Evolutionary conservation across 345 rosid genomes (phyloP), one percentile per base, ranked within the genome.

Genomic region (Dipteronia dyeriana): DNA sequence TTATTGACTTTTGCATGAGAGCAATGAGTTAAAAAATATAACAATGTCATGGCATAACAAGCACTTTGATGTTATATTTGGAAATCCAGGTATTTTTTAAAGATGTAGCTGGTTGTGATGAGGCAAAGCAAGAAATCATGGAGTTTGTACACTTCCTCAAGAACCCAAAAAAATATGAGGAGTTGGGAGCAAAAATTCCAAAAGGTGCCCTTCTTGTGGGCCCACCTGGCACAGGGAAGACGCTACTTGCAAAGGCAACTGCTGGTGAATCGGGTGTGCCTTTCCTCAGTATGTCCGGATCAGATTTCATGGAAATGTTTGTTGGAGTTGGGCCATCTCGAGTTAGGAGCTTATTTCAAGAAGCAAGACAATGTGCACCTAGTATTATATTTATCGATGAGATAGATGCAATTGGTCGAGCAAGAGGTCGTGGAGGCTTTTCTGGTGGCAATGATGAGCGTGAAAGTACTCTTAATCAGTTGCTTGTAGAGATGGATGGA

Each of bases 401-500:
- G 75, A 84, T 82, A 23, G 89, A 85, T 78, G 89, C 90, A 73
- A 88, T 87, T 78, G 89, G 87, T 67, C 74, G 86, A 70, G 86
- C 88, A 77, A 83, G 90, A 77, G 88, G 91, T 0, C 88, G 86
- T 63, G 88, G 90, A 60, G 84, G 88, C 65, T 83, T 86, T 78
- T 75, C 87, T 12, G 87, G 91, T 63, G 86, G 87, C 47, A 79
- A 81, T 71, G 85, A 79, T 73, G 92, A 89, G 76, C 86, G 88
- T 23, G 90, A 88, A 79, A 85, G 86, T 76, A 87, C 89, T 61
- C 90, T 89, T 49, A 89, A 87, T 70, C 90, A 85, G 76, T 78
- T 89, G 78, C 86, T 89, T 53, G 89, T 87, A 17, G 88, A 89
- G 69, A 89, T 89, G 92, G 90, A 87, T 85, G 92, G 92, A 69